These are phyloP conservation scores for Bidens hawaiensis DNA, from an alignment of 140 eudicot genomes.

Conservation along the genomic window DNA sequence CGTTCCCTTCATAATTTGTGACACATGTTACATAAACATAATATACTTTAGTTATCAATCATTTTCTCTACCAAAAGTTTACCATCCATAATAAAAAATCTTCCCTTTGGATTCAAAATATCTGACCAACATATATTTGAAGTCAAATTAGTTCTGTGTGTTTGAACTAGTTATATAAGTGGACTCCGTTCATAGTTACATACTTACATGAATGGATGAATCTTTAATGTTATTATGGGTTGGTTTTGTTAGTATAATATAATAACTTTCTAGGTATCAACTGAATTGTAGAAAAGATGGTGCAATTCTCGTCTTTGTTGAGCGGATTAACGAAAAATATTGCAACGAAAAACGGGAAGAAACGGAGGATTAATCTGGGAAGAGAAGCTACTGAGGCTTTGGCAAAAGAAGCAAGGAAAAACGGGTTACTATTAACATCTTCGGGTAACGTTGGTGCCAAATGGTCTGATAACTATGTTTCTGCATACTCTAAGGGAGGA, in stretches of 20 bases:
- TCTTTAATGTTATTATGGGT: neutral
- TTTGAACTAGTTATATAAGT: slow-evolving; percentile 3
- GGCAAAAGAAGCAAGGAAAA: slow-evolving; percentile 67
- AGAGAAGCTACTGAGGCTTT: slow-evolving; percentile 58
- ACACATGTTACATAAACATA: slow-evolving; percentile 3
- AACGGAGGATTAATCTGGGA: slow-evolving; percentile 42
- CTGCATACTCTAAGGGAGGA: slow-evolving; percentile 65
- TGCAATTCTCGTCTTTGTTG: slow-evolving; percentile 56
- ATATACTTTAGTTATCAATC: slow-evolving; percentile 15
- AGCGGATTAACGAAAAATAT: slow-evolving; percentile 53
- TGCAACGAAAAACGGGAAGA: slow-evolving; percentile 41
- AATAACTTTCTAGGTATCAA: slow-evolving; percentile 8
- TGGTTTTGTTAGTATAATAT: neutral
- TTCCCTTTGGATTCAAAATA: slow-evolving; percentile 5
- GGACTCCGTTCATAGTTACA: neutral
- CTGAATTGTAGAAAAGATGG: slow-evolving; percentile 51
- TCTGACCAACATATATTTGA: slow-evolving; percentile 3
- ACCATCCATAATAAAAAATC: slow-evolving; percentile 5
- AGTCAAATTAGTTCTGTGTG: slow-evolving; percentile 15
- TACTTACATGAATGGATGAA: slow-evolving; percentile 2
- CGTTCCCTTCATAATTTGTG: slow-evolving; percentile 9
- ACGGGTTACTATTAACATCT: slow-evolving; percentile 45
- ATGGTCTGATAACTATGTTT: slow-evolving; percentile 40
- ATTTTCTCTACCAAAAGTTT: slow-evolving; percentile 10
- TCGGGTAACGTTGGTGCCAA: slow-evolving; percentile 43